Conservation (phyloP, 768 basidiomycete species). For the Termitomyces sp. region DNA sequence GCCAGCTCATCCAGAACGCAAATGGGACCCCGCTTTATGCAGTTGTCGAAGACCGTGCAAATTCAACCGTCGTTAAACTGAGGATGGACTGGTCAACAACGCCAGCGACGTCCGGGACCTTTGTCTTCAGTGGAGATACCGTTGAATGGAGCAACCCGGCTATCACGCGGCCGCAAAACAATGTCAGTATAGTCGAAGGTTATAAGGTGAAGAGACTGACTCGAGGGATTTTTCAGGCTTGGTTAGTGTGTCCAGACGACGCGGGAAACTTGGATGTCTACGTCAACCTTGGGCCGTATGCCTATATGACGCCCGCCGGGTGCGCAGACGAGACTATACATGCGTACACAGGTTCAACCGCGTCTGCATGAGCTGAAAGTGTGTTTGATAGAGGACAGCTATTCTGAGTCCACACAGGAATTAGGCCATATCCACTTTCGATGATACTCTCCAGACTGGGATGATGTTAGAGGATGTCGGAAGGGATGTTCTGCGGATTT, state of each 20-base stretch:
- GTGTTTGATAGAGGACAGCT: neutral
- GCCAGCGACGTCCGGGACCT: slow-evolving; percentile 42
- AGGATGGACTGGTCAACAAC: slow-evolving; percentile 42
- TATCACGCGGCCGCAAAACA: slow-evolving; percentile 44
- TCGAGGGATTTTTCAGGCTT: slow-evolving; percentile 28
- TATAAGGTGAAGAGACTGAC: neutral
- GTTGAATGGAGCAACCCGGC: slow-evolving; percentile 49
- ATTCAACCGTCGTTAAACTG: slow-evolving; percentile 42
- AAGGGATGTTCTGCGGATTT: neutral
- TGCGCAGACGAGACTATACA: slow-evolving; percentile 57
- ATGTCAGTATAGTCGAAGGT: slow-evolving; percentile 26
- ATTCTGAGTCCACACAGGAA: neutral
- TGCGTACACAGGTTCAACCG: slow-evolving; percentile 52
- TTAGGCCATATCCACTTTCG: neutral
- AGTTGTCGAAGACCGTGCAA: slow-evolving; percentile 37
- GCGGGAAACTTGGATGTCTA: slow-evolving; percentile 37
- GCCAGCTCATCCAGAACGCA: slow-evolving; percentile 50
- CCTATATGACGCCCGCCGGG: slow-evolving; percentile 50
- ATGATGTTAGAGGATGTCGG: neutral
- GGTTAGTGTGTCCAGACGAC: slow-evolving; percentile 51
- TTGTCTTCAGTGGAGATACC: slow-evolving; percentile 52
- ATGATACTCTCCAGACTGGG: neutral
- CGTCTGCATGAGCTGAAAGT: slow-evolving; percentile 20
- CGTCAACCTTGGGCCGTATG: slow-evolving; percentile 50
- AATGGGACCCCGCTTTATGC: slow-evolving; percentile 41